Conservation (phyloP, 2,329 filamentous ascomycete species). For the Claviceps quebecensis region DNA sequence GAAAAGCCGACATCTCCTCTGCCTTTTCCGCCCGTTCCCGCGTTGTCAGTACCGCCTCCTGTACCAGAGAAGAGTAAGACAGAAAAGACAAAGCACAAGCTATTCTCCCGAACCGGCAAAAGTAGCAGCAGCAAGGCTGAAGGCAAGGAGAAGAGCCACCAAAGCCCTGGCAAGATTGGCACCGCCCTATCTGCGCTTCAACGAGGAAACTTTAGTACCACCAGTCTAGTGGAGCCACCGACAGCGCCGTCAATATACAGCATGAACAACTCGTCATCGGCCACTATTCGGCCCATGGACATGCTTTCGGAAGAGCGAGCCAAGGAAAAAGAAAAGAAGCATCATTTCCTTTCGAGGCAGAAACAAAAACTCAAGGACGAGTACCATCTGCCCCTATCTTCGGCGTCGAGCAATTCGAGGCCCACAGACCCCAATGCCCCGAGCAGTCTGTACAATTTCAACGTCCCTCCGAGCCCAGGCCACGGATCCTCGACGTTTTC, state of each 20-base stretch:
- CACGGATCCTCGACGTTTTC: conserved; percentile 53
- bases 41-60: conserved; percentile 20
- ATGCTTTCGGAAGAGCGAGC: conserved; percentile 35
- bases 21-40: conserved; percentile 22
- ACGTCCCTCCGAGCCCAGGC: conserved; percentile 56
- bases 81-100: conserved; percentile 67
- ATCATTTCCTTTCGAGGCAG: conserved; percentile 65
- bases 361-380: conserved; percentile 71
- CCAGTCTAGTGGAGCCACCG: conserved; percentile 50
- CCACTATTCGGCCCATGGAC: conserved; percentile 56
- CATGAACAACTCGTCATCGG: conserved; percentile 61
- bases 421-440: conserved; percentile 63
- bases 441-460: conserved; percentile 67
- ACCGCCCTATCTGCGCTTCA: conserved; percentile 53
- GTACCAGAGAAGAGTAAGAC: conserved; percentile 39
- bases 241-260: conserved; percentile 52
- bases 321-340: conserved; percentile 52
- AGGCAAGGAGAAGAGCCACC: conserved; percentile 49
- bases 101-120: conserved; percentile 66
- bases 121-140: conserved; percentile 53
- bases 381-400: conserved; percentile 57
- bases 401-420: conserved; percentile 61
- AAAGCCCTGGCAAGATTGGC: conserved; percentile 59
- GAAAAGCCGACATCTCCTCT: conserved; percentile 22
- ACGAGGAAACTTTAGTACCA: conserved; percentile 55